phyloP scores from a whole-genome alignment of 2,329 filamentous ascomycete species.

The Calonectria pauciramosa region DNA sequence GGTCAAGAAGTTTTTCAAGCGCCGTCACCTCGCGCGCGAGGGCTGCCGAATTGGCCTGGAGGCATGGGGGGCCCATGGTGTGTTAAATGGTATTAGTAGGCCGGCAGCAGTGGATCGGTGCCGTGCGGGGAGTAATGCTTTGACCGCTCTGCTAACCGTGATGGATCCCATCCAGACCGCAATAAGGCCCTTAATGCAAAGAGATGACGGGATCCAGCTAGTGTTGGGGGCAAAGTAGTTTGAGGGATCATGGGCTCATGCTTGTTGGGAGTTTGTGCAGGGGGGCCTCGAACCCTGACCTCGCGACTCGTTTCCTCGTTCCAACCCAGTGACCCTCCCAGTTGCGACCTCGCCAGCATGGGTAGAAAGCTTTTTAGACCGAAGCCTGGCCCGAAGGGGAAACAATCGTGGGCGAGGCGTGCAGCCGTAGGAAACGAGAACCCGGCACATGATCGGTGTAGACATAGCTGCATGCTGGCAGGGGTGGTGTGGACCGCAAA shows the following conservation, averaged over 20 bases:
- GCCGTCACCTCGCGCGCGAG: constrained; percentile 21
- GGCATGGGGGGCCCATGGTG: constrained; percentile 30
- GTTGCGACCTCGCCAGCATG: constrained; percentile 31
- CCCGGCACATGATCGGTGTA: constrained; percentile 28
- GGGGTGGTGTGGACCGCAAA: constrained; percentile 17
- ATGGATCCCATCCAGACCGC: constrained; percentile 39
- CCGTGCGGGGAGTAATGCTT: constrained; percentile 42
- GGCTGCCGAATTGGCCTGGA: constrained; percentile 7
- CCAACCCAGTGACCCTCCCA: constrained; percentile 38
- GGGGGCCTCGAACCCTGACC: constrained; percentile 32
- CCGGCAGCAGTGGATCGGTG: constrained; percentile 40
- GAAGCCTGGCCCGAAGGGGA: constrained; percentile 40
- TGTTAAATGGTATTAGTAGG: constrained; percentile 34
- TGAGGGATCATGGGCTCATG: constrained; percentile 30
- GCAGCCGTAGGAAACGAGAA: constrained; percentile 17
- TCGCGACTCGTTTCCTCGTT: constrained; percentile 30
- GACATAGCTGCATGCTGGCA: constrained; percentile 9
- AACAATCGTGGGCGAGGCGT: constrained; percentile 30
- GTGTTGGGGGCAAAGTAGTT: constrained; percentile 28
- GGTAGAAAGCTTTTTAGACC: constrained; percentile 27
- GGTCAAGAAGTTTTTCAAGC: constrained; percentile 19
- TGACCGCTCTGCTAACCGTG: constrained; percentile 45
- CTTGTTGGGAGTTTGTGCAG: constrained; percentile 17
- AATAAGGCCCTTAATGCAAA: constrained; percentile 41
- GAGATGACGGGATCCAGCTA: constrained; percentile 31